Percentiles rank a stretch among this genome's conserved stretches.
Conservation (phyloP, 1,284 basidiomycete genomes). For the Pterula multifida region DNA sequence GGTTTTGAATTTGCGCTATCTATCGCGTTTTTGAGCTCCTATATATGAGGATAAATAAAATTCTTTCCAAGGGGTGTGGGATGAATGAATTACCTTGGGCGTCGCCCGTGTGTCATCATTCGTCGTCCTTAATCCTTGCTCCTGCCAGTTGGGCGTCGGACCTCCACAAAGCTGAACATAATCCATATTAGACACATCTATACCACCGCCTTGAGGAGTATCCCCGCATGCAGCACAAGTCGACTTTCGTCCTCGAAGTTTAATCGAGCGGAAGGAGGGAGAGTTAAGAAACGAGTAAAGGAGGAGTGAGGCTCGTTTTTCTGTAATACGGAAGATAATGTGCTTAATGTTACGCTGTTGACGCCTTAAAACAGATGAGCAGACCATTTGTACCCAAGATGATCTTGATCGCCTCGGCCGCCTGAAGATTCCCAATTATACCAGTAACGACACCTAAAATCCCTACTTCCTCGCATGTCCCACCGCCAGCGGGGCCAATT, state of each 20-base stretch:
- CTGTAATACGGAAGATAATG: slow-evolving; percentile 18
- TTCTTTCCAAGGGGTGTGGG: too few species aligned
- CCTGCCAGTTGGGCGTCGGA: slow-evolving; percentile 47
- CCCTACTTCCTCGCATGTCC: slow-evolving; percentile 84
- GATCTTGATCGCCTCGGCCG: slow-evolving; percentile 80
- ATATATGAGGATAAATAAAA: too few species aligned
- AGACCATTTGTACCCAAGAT: slow-evolving; percentile 62
- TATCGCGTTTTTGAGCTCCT: slow-evolving; percentile 34
- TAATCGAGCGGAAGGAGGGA: slow-evolving; percentile 75
- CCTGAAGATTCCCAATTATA: slow-evolving; percentile 86
- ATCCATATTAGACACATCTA: slow-evolving; percentile 27
- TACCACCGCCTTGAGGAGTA: background rate
- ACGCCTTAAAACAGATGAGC: slow-evolving; percentile 13
- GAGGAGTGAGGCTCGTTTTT: slow-evolving; percentile 41
- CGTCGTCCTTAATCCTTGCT: slow-evolving; percentile 30
- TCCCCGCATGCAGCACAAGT: slow-evolving; percentile 54
- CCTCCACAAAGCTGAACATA: slow-evolving; percentile 77
- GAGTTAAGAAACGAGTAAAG: slow-evolving; percentile 62
- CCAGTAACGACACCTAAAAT: slow-evolving; percentile 88
- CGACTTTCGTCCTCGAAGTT: slow-evolving; percentile 55
- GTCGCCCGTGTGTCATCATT: slow-evolving; percentile 14
- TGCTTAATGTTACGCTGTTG: background rate
- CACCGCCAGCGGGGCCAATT: slow-evolving; percentile 31
- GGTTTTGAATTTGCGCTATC: slow-evolving; percentile 16
- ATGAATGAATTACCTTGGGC: slow-evolving; percentile 21